Percentiles rank a stretch among this genome's conserved stretches.
phyloP scores from a whole-genome alignment of 2,329 filamentous ascomycete species.

The Apiospora saccharicola region DNA sequence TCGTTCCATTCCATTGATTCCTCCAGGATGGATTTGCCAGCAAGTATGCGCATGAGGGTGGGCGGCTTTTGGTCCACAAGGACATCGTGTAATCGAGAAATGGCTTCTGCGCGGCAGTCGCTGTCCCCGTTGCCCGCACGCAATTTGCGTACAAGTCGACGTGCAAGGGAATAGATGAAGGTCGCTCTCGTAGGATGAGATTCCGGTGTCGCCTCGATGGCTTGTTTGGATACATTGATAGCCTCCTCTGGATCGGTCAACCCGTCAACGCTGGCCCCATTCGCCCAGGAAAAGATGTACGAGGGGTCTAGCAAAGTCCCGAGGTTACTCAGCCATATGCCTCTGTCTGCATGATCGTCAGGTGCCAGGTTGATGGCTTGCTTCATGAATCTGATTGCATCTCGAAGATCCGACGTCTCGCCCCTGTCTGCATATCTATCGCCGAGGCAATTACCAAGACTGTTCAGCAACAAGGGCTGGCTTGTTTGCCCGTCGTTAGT shows the following conservation, averaged over 20 bases:
- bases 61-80: background rate
- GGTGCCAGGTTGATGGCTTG: background rate
- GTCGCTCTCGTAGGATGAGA: too few relatives aligned
- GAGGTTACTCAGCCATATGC: too few relatives aligned
- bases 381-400: background rate
- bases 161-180: too few relatives aligned
- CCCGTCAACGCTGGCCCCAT: too few relatives aligned
- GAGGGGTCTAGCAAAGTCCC: too few relatives aligned
- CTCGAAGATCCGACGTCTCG: background rate
- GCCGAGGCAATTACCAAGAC: background rate
- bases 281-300: too few relatives aligned
- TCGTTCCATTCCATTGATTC: conserved; percentile 25
- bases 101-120: background rate
- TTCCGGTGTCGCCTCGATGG: too few relatives aligned
- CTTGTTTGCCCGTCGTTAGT: background rate
- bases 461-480: background rate
- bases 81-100: background rate
- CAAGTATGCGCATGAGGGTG: background rate
- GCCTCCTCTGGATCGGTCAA: too few relatives aligned
- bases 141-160: too few relatives aligned
- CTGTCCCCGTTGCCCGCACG: background rate
- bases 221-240: too few relatives aligned
- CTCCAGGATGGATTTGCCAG: background rate
- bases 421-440: background rate
- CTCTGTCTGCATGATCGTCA: too few relatives aligned